Evolutionary conservation across 495 filamentous ascomycete genomes (phyloP), one percentile per base, ranked within the genome.

Genomic region (Lentithecium fluviatile): DNA sequence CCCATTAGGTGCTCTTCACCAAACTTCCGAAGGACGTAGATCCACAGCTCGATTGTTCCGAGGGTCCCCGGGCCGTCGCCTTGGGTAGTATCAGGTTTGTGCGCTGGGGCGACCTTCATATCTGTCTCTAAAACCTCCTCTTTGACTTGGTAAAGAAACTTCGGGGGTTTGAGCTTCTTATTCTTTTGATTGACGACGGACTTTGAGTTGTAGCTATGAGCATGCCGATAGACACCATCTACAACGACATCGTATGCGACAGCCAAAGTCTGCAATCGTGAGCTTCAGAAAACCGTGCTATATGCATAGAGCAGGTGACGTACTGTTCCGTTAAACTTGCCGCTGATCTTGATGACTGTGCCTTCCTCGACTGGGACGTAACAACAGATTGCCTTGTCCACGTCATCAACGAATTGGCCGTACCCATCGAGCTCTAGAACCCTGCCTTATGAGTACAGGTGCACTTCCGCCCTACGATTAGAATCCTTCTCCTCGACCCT

Each of bases 401-500:
- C 52, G 12, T 21, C 17, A 29, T 56, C 55, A 0, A 60, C 25
- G 23, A 37, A 48, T 21, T 64, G 40, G 29, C 24, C 51, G 36
- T 43, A 64, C 21, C 64, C 60, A 34, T 58, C 53, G 23, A 52
- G 38, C 20, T 40, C 5, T 10, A 15, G 5, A 8, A 20, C 37
- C 6, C 10, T 8, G 2, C 46, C 43, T 6, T 46, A 1, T 1
- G 19, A 43, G 8, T n/a, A 51, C 10, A 68, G 1, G 21, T 64
- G 45, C 11, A 53, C 55, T 23, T 68, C 51, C n/a, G 60, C 56
- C 47, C 21, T 26, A 2, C 60, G 45, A 20, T 64, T 32, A 6
- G 54, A 56, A 8, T 48, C 65, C n/a, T 59, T 64, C 47, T 68
- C 65, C 12, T 38, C 11, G n/a, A 59, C 49, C 45, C 56, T 64